phyloP scores from a whole-genome alignment of 257 asterid genomes.

The Verbena officinalis region DNA sequence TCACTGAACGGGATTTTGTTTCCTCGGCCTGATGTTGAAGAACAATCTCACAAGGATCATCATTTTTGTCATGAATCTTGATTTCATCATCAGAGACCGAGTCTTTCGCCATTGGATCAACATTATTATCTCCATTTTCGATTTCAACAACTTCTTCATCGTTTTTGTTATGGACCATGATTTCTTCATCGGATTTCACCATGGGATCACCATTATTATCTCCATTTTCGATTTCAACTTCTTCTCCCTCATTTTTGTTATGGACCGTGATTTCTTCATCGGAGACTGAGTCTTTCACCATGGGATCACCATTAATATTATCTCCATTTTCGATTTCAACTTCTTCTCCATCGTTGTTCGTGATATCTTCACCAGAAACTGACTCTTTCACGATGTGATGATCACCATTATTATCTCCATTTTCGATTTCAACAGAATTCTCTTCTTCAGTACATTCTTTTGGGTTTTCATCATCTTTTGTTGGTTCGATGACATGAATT shows the following conservation, averaged over 20 bases:
- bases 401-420: constrained; percentile 8
- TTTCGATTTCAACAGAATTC: constrained; percentile 1
- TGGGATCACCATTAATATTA: constrained; percentile 6
- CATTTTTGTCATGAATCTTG: too few species aligned
- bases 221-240: constrained; percentile 5
- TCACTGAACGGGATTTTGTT: too few species aligned
- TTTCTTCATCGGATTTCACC: neutral
- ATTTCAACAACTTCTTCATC: too few species aligned
- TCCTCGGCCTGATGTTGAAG: too few species aligned
- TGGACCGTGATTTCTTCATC: constrained; percentile 7
- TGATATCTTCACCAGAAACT: constrained; percentile 15
- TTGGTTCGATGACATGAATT: constrained; percentile 31
- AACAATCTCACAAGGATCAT: too few species aligned
- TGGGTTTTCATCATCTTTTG: neutral
- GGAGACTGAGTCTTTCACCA: constrained; percentile 12
- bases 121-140: too few species aligned
- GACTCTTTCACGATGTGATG: constrained; percentile 7
- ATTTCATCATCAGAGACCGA: too few species aligned
- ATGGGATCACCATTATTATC: neutral
- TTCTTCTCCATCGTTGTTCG: constrained; percentile 15
- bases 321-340: constrained; percentile 7
- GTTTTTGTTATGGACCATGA: too few species aligned
- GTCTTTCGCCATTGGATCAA: too few species aligned
- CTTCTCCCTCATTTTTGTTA: constrained; percentile 20
- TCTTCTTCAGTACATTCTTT: too few species aligned